Evolutionary conservation across 2,329 filamentous ascomycete genomes (phyloP).

Genomic region (Colletotrichum liaoningense): DNA sequence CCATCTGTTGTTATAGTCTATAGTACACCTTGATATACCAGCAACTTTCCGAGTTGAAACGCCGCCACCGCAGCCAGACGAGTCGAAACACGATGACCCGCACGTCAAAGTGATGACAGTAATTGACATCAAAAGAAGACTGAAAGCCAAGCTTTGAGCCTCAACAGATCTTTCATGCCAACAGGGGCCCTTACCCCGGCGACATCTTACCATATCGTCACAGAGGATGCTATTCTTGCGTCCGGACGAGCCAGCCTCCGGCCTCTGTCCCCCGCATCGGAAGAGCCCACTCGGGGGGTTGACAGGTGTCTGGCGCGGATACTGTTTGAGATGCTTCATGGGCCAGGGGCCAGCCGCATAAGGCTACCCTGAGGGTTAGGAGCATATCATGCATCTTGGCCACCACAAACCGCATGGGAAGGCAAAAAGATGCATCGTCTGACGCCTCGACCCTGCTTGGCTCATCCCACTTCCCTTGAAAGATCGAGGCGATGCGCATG

Average conservation of each 20-base stretch:
- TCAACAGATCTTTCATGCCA: conserved; percentile 26
- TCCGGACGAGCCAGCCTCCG: conserved; percentile 19
- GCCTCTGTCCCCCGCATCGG: conserved; percentile 11
- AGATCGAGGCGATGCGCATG: conserved; percentile 14
- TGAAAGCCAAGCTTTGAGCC: conserved; percentile 31
- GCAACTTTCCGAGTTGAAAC: conserved; percentile 28
- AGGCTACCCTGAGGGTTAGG: neutral
- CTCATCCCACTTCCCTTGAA: conserved; percentile 5
- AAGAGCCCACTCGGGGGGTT: neutral
- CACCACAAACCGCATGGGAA: neutral
- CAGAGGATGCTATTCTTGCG: conserved; percentile 9
- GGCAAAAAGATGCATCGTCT: neutral
- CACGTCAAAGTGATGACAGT: conserved; percentile 19
- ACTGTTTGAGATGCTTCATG: conserved; percentile 30
- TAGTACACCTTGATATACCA: conserved; percentile 18
- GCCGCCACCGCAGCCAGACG: conserved; percentile 16
- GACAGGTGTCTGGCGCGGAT: conserved; percentile 25
- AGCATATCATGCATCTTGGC: conserved; percentile 4
- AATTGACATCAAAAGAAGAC: conserved; percentile 12
- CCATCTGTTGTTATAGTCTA: conserved; percentile 26
- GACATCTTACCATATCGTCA: conserved; percentile 11
- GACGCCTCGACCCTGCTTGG: neutral
- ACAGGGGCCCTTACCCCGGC: neutral
- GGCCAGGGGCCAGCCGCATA: conserved; percentile 17
- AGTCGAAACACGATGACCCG: conserved; percentile 30